Evolutionary conservation across 179 eudicot species (phyloP).

Genomic region (Carnegiea gigantea): DNA sequence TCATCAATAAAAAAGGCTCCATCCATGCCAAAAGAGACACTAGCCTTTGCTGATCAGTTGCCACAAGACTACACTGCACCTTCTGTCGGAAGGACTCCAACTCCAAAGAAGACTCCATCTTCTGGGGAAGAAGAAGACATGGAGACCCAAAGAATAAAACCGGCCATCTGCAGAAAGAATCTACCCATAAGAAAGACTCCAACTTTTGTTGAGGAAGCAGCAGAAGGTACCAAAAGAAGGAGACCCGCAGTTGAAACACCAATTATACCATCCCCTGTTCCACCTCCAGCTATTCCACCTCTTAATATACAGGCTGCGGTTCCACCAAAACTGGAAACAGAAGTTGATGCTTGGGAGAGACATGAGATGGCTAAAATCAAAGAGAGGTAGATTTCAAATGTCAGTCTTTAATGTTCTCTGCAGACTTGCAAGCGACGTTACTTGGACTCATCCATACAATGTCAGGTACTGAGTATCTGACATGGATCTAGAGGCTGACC

Average conservation of each 20-base stretch:
- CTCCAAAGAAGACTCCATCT: conserved; percentile 24
- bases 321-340: conserved; percentile 33
- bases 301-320: conserved; percentile 28
- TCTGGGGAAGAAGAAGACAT: conserved; percentile 18
- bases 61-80: neutral
- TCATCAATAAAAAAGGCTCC: conserved; percentile 32
- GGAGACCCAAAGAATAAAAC: neutral
- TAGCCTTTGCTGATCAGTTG: conserved; percentile 40
- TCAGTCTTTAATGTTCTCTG: too few species aligned
- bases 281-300: conserved; percentile 35
- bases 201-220: conserved; percentile 26
- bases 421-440: too few species aligned
- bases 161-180: neutral
- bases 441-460: too few species aligned
- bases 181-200: conserved; percentile 31
- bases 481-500: too few species aligned
- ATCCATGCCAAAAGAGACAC: conserved; percentile 25
- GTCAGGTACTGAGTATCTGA: too few species aligned
- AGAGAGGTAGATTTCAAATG: conserved; percentile 38
- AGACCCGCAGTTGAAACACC: conserved; percentile 29
- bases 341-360: conserved; percentile 77
- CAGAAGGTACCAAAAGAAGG: conserved; percentile 8
- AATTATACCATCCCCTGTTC: conserved; percentile 17
- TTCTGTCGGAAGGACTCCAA: conserved; percentile 5
- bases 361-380: conserved; percentile 58